Evolutionary conservation across 306 rosid species (phyloP), one percentile per base, ranked within the genome.

Genomic region (Benincasa hispida): DNA sequence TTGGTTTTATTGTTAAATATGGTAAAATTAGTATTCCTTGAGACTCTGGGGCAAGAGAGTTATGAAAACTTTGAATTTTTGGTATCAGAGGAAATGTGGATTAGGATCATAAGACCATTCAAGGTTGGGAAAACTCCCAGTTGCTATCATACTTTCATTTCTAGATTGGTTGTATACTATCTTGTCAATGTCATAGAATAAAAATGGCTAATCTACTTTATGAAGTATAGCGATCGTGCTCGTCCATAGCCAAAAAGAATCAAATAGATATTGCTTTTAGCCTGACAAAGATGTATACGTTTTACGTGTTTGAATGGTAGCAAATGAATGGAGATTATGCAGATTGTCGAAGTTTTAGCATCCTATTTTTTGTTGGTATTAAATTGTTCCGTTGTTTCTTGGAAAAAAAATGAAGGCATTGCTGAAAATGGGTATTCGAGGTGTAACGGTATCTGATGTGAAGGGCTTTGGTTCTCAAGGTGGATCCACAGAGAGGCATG

Each of bases 381-480:
- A 35, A 80, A 28, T 22, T 59, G 53, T 55, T 42, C 39, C 25
- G 25, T 25, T 58, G 0, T 51, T 73, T 68, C 59, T 61, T 78
- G 62, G 72, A 3, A 2, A 47, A 41, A 35, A 66, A 81, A 47
- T 55, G 14, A 87, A 94, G 97, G 98, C 87, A 74, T 84, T 91
- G 89, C 72, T 94, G 87, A 89, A 87, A 79, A 84, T 87, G 79
- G 97, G 98, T 78, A 91, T 94, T 62, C 97, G 91, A 0, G 97
- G 97, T 30, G 96, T 94, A 76, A 90, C 98, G 5, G 84, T 94
- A 76, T 94, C 94, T 80, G 97, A 94, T 81, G 96, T 78, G 22
- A 89, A 78, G 63, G 98, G 98, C 54, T 94, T 94, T 86, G 98
- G 98, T 81, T 82, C 98, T 82, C 98, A 94, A 80, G 98, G 98